Evolutionary conservation across 805 yeast species (phyloP).

Genomic region (Kuraishia hungarica): DNA sequence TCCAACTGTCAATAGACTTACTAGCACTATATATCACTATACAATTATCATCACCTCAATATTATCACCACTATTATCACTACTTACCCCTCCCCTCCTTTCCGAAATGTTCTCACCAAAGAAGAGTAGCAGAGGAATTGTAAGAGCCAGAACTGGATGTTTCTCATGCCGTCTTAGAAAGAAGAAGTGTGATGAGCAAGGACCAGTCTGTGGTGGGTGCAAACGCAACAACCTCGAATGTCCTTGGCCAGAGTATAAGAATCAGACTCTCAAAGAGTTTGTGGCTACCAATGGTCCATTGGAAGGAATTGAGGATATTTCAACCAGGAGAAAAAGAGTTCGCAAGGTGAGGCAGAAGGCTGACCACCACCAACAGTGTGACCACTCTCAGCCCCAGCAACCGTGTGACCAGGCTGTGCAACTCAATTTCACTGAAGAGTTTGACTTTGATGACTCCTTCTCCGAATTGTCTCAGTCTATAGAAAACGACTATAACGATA

Average conservation of each 20-base stretch:
- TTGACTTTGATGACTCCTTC: background rate
- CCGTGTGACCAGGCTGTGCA: too few relatives aligned
- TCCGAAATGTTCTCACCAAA: background rate
- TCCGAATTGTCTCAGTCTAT: background rate
- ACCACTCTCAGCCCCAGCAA: too few relatives aligned
- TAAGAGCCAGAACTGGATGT: background rate
- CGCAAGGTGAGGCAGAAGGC: too few relatives aligned
- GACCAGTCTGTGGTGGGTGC: constrained; percentile 6
- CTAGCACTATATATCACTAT: too few relatives aligned
- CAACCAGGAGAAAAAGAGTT: background rate
- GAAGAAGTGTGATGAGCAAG: constrained; percentile 7
- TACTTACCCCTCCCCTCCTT: too few relatives aligned
- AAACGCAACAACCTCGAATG: background rate
- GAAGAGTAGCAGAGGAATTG: background rate
- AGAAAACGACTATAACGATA: background rate
- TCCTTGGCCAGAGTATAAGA: background rate
- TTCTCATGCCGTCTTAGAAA: constrained; percentile 3
- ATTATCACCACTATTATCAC: too few relatives aligned
- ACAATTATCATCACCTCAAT: too few relatives aligned
- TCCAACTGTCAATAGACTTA: too few relatives aligned
- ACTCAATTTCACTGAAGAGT: too few relatives aligned
- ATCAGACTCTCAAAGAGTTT: background rate
- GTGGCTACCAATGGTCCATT: background rate
- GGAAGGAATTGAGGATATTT: background rate
- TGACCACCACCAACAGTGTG: too few relatives aligned